Evolutionary conservation across 257 asterid species (phyloP).

Genomic region (Paulownia fortunei): DNA sequence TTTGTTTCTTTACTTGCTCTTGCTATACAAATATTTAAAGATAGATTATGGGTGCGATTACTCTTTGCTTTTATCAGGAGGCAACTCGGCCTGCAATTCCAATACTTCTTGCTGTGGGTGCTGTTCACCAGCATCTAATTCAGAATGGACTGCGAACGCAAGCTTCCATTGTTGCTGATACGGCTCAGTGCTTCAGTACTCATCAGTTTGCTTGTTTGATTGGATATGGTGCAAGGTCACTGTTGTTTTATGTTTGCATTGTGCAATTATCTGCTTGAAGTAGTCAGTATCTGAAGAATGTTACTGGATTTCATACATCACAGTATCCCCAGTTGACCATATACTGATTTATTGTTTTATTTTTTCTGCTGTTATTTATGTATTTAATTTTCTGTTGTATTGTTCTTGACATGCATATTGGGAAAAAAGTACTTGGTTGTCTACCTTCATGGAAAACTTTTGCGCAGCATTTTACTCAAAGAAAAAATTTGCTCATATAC

Average conservation of each 20-base stretch:
- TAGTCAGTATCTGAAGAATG: constrained; percentile 1
- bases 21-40: too few relatives aligned
- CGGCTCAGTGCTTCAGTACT: constrained; percentile 99
- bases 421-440: constrained; percentile 2
- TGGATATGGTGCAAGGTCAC: constrained; percentile 99
- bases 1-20: not conserved
- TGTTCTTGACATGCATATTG: not conserved
- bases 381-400: not conserved
- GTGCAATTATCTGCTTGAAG: constrained; percentile 21
- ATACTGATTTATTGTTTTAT: not conserved
- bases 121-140: constrained; percentile 98
- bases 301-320: constrained; percentile 11
- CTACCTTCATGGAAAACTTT: too few relatives aligned
- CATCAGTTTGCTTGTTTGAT: constrained; percentile 99
- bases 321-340: not conserved
- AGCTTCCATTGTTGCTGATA: constrained; percentile 97
- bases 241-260: constrained; percentile 27
- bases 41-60: constrained; percentile 23
- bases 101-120: constrained; percentile 97
- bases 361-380: not conserved
- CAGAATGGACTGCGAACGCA: constrained; percentile 97
- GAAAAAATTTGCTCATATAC: too few relatives aligned
- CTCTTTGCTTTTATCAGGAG: constrained; percentile 56
- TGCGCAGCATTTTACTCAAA: too few relatives aligned
- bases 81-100: constrained; percentile 99